A percentile compares a stretch with the other conserved stretches of the same genome.
Evolutionary conservation across 78 protist species (phyloP).

Genomic region (Dictyostelium discoideum): dicty_2.7 NC_007090.3:3883001-3883500

Average conservation of each 20-base stretch:
- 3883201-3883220: neutral
- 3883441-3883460: slow-evolving; percentile 25
- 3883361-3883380: slow-evolving; percentile 68
- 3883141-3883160: slow-evolving; percentile 46
- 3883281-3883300: slow-evolving; percentile 87
- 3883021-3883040: neutral
- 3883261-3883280: slow-evolving; percentile 85
- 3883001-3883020: neutral
- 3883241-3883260: slow-evolving; percentile 50
- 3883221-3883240: slow-evolving; percentile 42
- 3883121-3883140: slow-evolving; percentile 52
- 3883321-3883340: slow-evolving; percentile 82
- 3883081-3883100: slow-evolving; percentile 17
- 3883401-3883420: slow-evolving; percentile 53
- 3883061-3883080: neutral
- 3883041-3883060: neutral
- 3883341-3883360: slow-evolving; percentile 91
- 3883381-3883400: slow-evolving; percentile 52
- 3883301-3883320: slow-evolving; percentile 30
- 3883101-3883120: neutral
- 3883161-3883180: neutral
- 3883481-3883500: neutral
- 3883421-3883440: slow-evolving; percentile 65
- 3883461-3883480: slow-evolving; percentile 75
- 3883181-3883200: neutral